Conservation (phyloP, 371 early-diverging fungal genomes). For the Zopfochytrium polystomum region DNA sequence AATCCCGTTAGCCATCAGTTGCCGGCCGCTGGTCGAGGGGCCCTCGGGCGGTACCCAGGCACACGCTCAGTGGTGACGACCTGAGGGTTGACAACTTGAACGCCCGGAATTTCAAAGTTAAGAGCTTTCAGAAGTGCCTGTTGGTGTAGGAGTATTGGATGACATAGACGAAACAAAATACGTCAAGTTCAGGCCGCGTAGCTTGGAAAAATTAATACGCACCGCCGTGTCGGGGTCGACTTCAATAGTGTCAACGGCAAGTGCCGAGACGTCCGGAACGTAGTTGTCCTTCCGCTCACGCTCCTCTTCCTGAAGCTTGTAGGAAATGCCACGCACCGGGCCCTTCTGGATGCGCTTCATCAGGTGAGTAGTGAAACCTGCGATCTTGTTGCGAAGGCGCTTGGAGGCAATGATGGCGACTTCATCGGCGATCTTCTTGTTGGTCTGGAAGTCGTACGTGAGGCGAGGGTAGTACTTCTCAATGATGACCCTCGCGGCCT, state of each 20-base stretch:
- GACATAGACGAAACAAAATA: slow-evolving; percentile 5
- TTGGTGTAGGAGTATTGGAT: too few species aligned
- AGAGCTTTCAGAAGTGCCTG: slow-evolving; percentile 94
- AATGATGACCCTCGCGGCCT: slow-evolving; percentile 98
- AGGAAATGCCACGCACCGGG: slow-evolving; percentile 99
- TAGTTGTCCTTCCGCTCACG: slow-evolving; percentile 99
- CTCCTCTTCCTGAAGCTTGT: slow-evolving; percentile 94
- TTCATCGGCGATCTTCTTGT: slow-evolving; percentile 98
- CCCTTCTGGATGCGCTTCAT: slow-evolving; percentile 99
- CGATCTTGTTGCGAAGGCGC: slow-evolving; percentile 99
- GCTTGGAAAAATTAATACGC: slow-evolving; percentile 13
- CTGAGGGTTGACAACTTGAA: slow-evolving; percentile 38
- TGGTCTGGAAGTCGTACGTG: slow-evolving; percentile 99
- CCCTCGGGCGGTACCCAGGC: slow-evolving; percentile 33
- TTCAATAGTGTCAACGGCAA: slow-evolving; percentile 90
- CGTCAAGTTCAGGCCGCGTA: not conserved
- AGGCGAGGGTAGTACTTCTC: slow-evolving; percentile 99
- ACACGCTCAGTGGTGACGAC: slow-evolving; percentile 32
- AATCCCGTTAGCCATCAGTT: too few species aligned
- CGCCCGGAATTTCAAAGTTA: slow-evolving; percentile 74
- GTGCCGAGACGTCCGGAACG: slow-evolving; percentile 98
- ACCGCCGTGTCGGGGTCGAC: slow-evolving; percentile 91
- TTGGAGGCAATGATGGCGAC: slow-evolving; percentile 98
- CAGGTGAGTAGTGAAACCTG: slow-evolving; percentile 99
- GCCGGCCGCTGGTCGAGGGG: too few species aligned